These are phyloP conservation scores for Chalaropsis thielavioides DNA, from an alignment of 2,329 filamentous ascomycete genomes.

Conservation along the genomic window DNA sequence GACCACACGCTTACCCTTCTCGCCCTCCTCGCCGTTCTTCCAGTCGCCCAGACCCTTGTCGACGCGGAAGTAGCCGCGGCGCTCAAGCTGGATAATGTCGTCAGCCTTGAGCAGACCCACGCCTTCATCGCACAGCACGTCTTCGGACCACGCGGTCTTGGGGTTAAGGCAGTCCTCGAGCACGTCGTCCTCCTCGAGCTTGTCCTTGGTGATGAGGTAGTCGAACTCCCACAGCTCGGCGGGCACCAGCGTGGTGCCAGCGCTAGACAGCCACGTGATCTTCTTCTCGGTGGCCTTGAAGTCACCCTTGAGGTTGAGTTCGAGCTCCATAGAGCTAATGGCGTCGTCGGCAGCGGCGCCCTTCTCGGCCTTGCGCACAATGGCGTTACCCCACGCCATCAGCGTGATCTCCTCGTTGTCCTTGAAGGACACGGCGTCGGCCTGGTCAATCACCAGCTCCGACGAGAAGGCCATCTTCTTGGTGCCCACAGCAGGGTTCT, in stretches of 20 bases:
- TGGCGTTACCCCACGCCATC: constrained; percentile 87
- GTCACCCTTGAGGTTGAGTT: constrained; percentile 84
- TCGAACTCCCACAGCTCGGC: constrained; percentile 48
- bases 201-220: constrained; percentile 66
- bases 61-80: constrained; percentile 81
- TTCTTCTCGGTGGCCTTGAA: constrained; percentile 95
- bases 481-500: constrained; percentile 70
- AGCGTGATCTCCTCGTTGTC: constrained; percentile 83
- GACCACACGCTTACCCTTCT: constrained; percentile 36
- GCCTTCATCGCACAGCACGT: constrained; percentile 68
- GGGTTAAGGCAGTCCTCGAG: constrained; percentile 72
- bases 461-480: constrained; percentile 75
- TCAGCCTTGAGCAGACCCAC: constrained; percentile 64
- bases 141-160: constrained; percentile 57
- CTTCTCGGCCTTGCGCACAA: constrained; percentile 32
- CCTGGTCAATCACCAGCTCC: constrained; percentile 70
- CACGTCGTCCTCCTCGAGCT: constrained; percentile 74
- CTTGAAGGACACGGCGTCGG: constrained; percentile 66
- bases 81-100: constrained; percentile 90
- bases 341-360: constrained; percentile 33
- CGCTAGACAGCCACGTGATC: constrained; percentile 76
- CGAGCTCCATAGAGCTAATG: constrained; percentile 59
- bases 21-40: constrained; percentile 35
- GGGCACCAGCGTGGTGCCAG: constrained; percentile 60
- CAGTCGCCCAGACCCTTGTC: constrained; percentile 47